These are phyloP conservation scores for Paramecium sonneborni DNA, from an alignment of 73 alveolate genomes.

Conservation along the genomic window DNA sequence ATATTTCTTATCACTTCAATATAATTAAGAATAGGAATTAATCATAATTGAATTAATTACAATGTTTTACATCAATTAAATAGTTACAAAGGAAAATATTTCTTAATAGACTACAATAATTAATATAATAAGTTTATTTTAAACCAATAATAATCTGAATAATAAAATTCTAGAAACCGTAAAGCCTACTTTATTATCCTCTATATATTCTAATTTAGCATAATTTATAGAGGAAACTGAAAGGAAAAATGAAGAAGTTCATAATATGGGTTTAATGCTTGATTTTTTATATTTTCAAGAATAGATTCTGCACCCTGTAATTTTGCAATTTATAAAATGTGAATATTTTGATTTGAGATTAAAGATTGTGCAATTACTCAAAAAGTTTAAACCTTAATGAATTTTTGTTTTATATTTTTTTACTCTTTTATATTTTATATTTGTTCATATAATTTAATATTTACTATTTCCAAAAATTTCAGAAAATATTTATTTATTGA, in stretches of 20 bases:
- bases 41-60: neutral
- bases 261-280: neutral
- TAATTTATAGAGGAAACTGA: neutral
- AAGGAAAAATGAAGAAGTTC: neutral
- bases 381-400: neutral
- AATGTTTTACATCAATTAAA: neutral
- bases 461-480: neutral
- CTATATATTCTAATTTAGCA: neutral
- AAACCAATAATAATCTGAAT: neutral
- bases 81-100: neutral
- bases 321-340: neutral
- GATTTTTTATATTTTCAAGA: neutral
- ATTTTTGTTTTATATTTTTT: neutral
- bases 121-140: neutral
- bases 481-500: too few species aligned
- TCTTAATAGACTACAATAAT: constrained; percentile 10
- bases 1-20: neutral
- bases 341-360: neutral
- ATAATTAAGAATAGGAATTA: neutral
- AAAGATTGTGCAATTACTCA: neutral
- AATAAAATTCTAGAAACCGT: neutral
- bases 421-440: neutral
- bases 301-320: neutral
- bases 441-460: neutral
- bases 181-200: neutral